Evolutionary conservation across 495 filamentous ascomycete genomes (phyloP), one percentile per base, ranked within the genome.

Genomic region (Penicillium lagena): DNA sequence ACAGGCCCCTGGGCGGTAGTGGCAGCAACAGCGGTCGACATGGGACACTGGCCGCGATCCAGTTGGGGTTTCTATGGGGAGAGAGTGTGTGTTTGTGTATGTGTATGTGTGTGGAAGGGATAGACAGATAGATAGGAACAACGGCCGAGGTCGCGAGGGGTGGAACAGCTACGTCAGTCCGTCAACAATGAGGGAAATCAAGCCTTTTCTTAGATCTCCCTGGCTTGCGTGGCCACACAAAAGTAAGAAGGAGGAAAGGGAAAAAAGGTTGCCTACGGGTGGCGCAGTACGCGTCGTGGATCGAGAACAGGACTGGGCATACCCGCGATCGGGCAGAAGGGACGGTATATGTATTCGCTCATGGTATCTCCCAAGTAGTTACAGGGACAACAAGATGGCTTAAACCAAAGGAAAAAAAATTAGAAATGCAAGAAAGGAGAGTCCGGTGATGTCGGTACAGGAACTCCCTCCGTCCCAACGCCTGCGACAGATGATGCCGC

Each of bases 1-100:
- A 90, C 70, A 35, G 78, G 69, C 11, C 65, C 60, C 37, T 64
- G 60, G 55, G 71, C 32, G 29, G 45, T 29, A 38, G 31, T 39
- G 10, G 42, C 49, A 55, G 71, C 32, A 29, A 42, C 37, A 38
- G 34, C 42, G 10, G 42, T 51, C 40, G 55, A 49, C 58, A 58
- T 56, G 39, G 29, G 35, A 40, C 48, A 43, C 51, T 35, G 45
- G 57, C 52, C 50, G 46, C 56, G 49, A 45, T 63, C 54, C 22
- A 22, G 22, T 22, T 22, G 22, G 22, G 22, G 22, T 22, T 17
- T 6, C 22, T 22, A 4, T 22, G 4, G 22, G 4, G 22, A 22
- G 6, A 22, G 4, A 22, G 22, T 4, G 22, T 4, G 22, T 4
- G 22, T 4, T 2, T 4, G 22, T 0, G 4, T 4, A 4, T 4